Base-by-base conservation (phyloP, 2,329 filamentous ascomycete genomes). In the Monosporascus cannonballus region DNA sequence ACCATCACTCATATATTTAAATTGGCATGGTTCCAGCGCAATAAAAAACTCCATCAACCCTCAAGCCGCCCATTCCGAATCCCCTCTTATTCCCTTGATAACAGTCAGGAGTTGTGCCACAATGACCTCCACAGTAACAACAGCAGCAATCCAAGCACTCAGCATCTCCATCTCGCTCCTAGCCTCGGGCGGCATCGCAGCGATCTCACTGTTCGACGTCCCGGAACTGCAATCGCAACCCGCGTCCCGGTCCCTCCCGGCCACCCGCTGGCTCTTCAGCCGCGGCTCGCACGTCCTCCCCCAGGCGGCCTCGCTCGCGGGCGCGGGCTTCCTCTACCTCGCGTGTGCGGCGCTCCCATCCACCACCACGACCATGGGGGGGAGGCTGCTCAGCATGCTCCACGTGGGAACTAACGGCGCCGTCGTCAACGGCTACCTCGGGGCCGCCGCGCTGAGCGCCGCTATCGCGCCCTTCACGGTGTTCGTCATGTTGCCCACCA, bases 251-350 rank as follows among this genome's bases (percentile, higher is more conserved):
- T 68, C 69, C 2, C 63, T 70, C 1, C 68, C 69, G n/a, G 56
- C 60, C 41, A 63, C 55, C 3, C 65, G 66, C 42, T 71, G 67
- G 68, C 64, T 70, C 34, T 71, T 70, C 58, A 67, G 63, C 37
- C 64, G 68, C 0, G 69, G 68, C 49, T 70, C 67, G 6, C 69
- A 70, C 55, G 56, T 67, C 34, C 69, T 70, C 53, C 68, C 67
- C 7, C 52, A 48, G 18, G 55, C 60, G 51, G 65, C 64, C 5
- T 27, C 66, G n/a, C 11, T 65, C 48, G 64, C 67, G 1, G 57
- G 58, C 6, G 49, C 60, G 1, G 62, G 65, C 25, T 71, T 71
- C 52, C 49, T 56, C 8, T 61, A 52, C 48, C 62, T 69, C 0
- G 60, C 61, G 15, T 67, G 62, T 50, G 27, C 27, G 27, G 27